Conservation (phyloP, 208 protist species). For the Phytomonas francai region DNA sequence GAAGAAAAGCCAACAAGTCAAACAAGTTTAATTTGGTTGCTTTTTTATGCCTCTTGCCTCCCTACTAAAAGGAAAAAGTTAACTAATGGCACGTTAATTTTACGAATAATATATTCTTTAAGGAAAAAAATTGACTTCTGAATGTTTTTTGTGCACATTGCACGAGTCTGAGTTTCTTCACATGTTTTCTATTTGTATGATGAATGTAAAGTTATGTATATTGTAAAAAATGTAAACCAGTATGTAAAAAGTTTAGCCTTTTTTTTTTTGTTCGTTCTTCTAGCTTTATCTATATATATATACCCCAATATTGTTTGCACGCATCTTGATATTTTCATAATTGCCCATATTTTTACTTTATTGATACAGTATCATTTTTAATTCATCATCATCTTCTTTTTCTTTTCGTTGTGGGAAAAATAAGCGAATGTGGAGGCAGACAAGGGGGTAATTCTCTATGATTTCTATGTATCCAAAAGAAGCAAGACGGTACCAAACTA, state of each 20-base stretch:
- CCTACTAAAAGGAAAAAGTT: neutral
- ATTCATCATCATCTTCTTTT: conserved; percentile 7
- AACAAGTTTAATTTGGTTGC: neutral
- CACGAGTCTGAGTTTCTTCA: neutral
- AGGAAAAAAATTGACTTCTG: neutral
- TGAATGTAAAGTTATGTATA: neutral
- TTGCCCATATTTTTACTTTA: neutral
- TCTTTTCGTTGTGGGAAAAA: conserved; percentile 1
- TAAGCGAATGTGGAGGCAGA: neutral
- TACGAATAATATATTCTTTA: neutral
- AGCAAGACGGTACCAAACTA: neutral
- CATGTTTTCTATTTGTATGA: neutral
- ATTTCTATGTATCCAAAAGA: neutral
- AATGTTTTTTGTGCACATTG: neutral
- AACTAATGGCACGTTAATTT: neutral
- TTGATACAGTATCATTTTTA: neutral
- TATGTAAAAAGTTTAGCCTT: neutral
- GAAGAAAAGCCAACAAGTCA: neutral
- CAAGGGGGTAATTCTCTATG: neutral
- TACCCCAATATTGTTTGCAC: conserved; percentile 3
- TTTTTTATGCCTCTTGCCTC: neutral
- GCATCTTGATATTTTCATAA: neutral
- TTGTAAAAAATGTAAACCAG: neutral
- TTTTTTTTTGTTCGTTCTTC: conserved; percentile 12
- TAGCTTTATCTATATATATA: conserved; percentile 4